These are phyloP conservation scores for Atkinsonella hypoxylon DNA, from an alignment of 2,329 filamentous ascomycete species.

Conservation along the genomic window DNA sequence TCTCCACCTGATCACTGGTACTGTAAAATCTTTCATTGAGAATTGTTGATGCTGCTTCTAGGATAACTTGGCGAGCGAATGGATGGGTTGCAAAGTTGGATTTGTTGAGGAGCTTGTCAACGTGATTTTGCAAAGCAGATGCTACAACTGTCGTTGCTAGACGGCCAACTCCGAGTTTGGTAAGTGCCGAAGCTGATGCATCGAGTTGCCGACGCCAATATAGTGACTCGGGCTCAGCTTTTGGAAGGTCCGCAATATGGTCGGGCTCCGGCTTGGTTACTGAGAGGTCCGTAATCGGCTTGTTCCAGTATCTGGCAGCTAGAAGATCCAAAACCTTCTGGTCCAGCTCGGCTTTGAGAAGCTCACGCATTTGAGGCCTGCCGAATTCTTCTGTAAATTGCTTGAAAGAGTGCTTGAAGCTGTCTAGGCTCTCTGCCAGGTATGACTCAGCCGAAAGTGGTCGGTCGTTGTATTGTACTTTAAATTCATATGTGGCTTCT, in stretches of 20 bases:
- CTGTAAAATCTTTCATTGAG: constrained; percentile 92
- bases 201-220: constrained; percentile 95
- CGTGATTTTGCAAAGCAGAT: constrained; percentile 70
- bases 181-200: constrained; percentile 78
- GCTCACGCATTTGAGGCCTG: constrained; percentile 72
- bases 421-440: constrained; percentile 84
- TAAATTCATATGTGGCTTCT: constrained; percentile 96
- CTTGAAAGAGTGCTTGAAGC: constrained; percentile 97
- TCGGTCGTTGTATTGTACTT: constrained; percentile 97
- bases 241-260: constrained; percentile 65
- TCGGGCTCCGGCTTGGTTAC: constrained; percentile 56
- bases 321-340: constrained; percentile 89
- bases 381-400: constrained; percentile 85
- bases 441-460: constrained; percentile 93
- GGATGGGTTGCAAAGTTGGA: constrained; percentile 87
- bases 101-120: constrained; percentile 64
- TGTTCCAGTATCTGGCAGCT: constrained; percentile 94
- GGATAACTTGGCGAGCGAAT: constrained; percentile 85
- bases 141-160: constrained; percentile 87
- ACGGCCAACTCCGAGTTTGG: constrained; percentile 86
- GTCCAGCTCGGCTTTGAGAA: constrained; percentile 86
- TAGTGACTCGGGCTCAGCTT: constrained; percentile 69
- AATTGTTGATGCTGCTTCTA: constrained; percentile 78
- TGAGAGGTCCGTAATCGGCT: constrained; percentile 75
- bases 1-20: constrained; percentile 95